These are phyloP conservation scores for Claviceps maximensis DNA, from an alignment of 2,329 filamentous ascomycete species.

Conservation along the genomic window DNA sequence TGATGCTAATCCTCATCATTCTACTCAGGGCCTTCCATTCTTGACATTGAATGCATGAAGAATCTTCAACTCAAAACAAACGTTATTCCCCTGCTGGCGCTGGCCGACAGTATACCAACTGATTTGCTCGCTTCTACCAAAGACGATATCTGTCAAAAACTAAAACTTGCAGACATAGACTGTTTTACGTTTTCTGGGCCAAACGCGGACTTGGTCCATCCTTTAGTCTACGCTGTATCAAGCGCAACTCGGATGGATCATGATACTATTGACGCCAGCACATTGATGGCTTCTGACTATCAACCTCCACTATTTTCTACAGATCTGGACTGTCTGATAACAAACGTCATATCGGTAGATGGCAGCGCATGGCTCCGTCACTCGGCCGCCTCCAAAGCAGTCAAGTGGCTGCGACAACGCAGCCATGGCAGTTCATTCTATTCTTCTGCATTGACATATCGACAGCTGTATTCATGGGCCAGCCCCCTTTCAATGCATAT, in stretches of 20 bases:
- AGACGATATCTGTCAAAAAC: constrained; percentile 39
- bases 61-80: constrained; percentile 64
- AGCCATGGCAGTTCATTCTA: constrained; percentile 6
- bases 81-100: constrained; percentile 69
- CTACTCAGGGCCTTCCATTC: constrained; percentile 18
- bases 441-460: constrained; percentile 3
- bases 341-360: constrained; percentile 62
- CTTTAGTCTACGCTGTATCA: constrained; percentile 60
- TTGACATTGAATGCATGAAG: constrained; percentile 58
- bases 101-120: constrained; percentile 53
- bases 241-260: constrained; percentile 57
- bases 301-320: constrained; percentile 65
- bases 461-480: background rate
- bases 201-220: constrained; percentile 14
- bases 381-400: constrained; percentile 66
- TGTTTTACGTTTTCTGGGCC: constrained; percentile 51
- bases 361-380: constrained; percentile 74
- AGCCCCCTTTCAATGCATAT: background rate
- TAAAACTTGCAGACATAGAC: constrained; percentile 44
- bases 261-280: constrained; percentile 81
- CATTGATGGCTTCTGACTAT: constrained; percentile 88
- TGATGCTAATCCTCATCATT: constrained; percentile 8
- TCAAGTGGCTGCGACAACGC: constrained; percentile 48
- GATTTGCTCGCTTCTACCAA: constrained; percentile 48
- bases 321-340: constrained; percentile 58